Base-by-base conservation (phyloP, 179 eudicot species). In the Heliamphora pulchella region DNA sequence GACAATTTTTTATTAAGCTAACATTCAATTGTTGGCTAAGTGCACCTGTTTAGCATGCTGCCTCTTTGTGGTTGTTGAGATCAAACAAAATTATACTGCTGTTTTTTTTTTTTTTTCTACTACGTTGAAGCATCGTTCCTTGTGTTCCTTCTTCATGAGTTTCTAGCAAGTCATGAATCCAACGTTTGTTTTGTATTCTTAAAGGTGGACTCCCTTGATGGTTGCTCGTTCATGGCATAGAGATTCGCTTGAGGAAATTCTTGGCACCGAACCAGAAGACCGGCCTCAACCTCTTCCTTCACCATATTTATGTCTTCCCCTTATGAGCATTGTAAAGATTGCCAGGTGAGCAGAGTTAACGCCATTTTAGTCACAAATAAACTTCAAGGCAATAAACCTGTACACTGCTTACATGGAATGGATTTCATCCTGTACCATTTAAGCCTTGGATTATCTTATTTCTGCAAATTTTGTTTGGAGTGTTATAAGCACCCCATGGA, bases 141-240 rank as follows among this genome's bases (percentile, higher is more conserved):
- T 54, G 39, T 78, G 31, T 73, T 20, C 5, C 47, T 41, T 39
- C 53, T 66, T 73, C 2, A 65, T 72, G 44, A 14, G 5, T 73
- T 46, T 54, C 20, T 67, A 22, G 13, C 51, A 48, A 7, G 53
- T 71, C 4, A 17, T 11, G 61, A 78, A 51, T 78, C 39, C 20
- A n/a, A 44, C 43, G 48, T 62, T 80, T 79, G 10, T 63, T 83
- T 81, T 85, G 70, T 76, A 55, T 86, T 76, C 77, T 82, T 22
- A 72, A 68, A 94, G 98, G 82, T 90, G 91, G 92, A 93, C 91
- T 14, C 95, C 98, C 6, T 87, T 91, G 91, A 90, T 87, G 93
- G 97, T 94, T 31, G 97, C 97, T 82, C 92, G 89, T 68, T 90
- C 97, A 54, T 94, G 98, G 98, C 88, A 88, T 83, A 89, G 97